Evolutionary conservation across 1,284 basidiomycete species (phyloP), one percentile per base, ranked within the genome.

Genomic region (Sporisorium graminicola): DNA sequence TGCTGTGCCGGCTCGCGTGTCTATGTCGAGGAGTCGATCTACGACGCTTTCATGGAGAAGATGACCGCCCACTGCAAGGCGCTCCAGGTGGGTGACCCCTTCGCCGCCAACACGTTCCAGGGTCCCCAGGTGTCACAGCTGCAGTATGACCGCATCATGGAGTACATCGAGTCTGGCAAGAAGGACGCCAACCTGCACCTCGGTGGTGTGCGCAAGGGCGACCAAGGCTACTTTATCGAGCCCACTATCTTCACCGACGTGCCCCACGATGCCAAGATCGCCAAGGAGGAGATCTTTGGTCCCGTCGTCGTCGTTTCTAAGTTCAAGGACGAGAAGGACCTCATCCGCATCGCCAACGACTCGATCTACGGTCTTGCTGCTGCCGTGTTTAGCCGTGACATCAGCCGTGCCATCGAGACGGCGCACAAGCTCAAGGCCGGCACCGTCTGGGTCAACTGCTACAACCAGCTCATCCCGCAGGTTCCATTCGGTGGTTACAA

Each of bases 81-180:
- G 88, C 75, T 88, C 79, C 89, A 89, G 79, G 89, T 92, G 68
- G 94, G 93, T 46, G 91, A 95, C 87, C 94, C 95, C 22, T 96
- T 97, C 88, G 86, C 86, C 16, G 81, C 86, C 2, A 89, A 89
- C 44, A 90, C 90, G 43, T 90, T 91, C 87, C 93, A 95, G 84
- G 94, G 94, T 47, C 94, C 95, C n/a, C 93, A 94, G 87, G 92
- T 95, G 63, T 93, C 91, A 31, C 72, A 81, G 56, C 74, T 79
- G 26, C 95, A 98, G 86, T 93, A 92, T 80, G 94, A 98, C 86
- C 92, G 94, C 74, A 92, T 95, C 87, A 92, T 95, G 92, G 88
- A 88, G 53, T 95, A 94, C 89, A 95, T 98, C 86, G 86, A 94
- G 69, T 90, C 91, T 18, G 95, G 95, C 27, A 93, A 92, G 87